Evolutionary conservation across 768 basidiomycete genomes (phyloP), one percentile per base, ranked within the genome.

Genomic region (Goffeauzyma gilvescens): DNA sequence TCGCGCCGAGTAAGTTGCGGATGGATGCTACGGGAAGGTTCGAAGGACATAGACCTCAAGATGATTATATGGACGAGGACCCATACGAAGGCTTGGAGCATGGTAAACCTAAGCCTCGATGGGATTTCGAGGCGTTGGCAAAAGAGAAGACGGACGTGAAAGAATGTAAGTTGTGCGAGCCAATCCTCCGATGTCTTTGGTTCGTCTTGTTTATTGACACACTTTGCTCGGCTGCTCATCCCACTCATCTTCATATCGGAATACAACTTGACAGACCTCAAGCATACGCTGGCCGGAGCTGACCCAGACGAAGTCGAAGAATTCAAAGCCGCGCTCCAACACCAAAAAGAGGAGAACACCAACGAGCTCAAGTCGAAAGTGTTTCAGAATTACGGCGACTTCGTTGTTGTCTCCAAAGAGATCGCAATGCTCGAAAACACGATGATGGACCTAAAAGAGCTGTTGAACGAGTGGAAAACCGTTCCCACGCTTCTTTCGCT

Each of bases 321-420:
- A 21, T 59, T 61, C 48, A 45, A 42, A 38, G 52, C 55, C n/a
- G 62, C 62, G 28, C 36, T 63, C 27, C 22, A 54, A 80, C 79
- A 77, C 58, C 67, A 87, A 43, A 87, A 83, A 63, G 65, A 72
- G n/a, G 82, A 82, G 58, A 69, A 87, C 33, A 81, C 81, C n/a
- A 84, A 82, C 59, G 56, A 63, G 48, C 65, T 98, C 26, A 86
- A 93, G 66, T 73, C 73, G 49, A 93, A 79, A 55, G 89, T 96
- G 0, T 93, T 93, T 70, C 83, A 89, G 67, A 86, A 93, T 86
- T 96, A 96, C 58, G 82, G 87, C 34, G 86, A 96, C 60, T 96
- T 96, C 59, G 83, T 98, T 21, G 71, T 80, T 42, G 83, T 98
- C 17, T 93, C 93, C 3, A 96, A 96, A 59, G 93, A 96, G 65